Evolutionary conservation across 2,329 filamentous ascomycete genomes (phyloP), one percentile per base, ranked within the genome.

Genomic region (Hirsutella minnesotensis): DNA sequence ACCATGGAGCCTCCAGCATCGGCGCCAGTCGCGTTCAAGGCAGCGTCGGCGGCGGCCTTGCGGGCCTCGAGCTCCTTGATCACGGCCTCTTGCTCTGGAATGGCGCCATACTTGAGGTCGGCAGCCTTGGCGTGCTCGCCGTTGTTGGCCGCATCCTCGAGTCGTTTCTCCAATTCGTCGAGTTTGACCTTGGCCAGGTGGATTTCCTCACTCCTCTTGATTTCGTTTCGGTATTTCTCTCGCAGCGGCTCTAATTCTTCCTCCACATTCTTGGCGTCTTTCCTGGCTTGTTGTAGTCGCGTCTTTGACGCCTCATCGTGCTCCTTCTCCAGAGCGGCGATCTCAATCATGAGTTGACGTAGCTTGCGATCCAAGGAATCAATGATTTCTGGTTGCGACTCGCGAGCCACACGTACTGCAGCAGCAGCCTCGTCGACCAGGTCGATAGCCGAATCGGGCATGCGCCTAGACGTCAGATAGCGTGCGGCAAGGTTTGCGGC

Each of bases 381-480:
- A 41, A 98, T 84, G 27, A 89, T 81, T 66, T 98, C 92, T 3
- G 92, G 92, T 55, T 96, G 89, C 2, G 92, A 98, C 66, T 98
- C 92, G 52, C 92, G 80, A 29, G 89, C 88, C 21, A 98, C 94
- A 44, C 88, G 79, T 46, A 98, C 92, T n/a, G 92, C 92, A 1
- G 92, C 90, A 1, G 92, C 89, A 31, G 92, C 92, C 62, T 98
- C 92, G 55, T 98, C 92, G 47, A 98, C 85, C 39, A 98, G 70
- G 59, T 98, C 92, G 47, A 98, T 94, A 19, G 92, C 92, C 3
- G 92, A 98, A 62, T 98, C 92, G 3, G 92, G 92, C 49, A 98
- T 77, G 57, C 92, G 80, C 52, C 92, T 78, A 40, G 83, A 81
- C 1, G 92, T 98, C 42, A 98, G 80, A 55, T 98, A 98, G 44